Evolutionary conservation across 2,329 filamentous ascomycete species (phyloP).

Genomic region (Hyphodiscus sp.): DNA sequence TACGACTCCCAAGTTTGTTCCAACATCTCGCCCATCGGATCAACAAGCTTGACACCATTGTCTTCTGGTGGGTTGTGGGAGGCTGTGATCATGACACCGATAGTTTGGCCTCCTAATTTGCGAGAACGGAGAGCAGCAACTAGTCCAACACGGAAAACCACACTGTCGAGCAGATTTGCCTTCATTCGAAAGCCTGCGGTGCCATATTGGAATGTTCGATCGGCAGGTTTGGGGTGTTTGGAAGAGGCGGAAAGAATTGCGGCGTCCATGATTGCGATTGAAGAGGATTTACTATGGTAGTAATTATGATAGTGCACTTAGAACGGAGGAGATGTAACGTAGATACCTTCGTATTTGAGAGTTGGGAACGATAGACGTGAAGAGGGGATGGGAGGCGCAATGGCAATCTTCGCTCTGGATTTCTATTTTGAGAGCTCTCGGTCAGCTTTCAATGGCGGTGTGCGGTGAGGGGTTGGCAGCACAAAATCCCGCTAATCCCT

Average conservation of each 20-base stretch:
- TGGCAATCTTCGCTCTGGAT: neutral
- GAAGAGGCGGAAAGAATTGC: constrained; percentile 54
- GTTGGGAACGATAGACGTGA: neutral
- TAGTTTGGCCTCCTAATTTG: constrained; percentile 82
- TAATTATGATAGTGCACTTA: neutral
- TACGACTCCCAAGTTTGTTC: constrained; percentile 91
- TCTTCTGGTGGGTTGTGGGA: constrained; percentile 87
- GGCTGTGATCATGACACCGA: constrained; percentile 94
- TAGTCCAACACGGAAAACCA: constrained; percentile 87
- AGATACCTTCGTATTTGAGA: neutral
- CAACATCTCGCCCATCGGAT: constrained; percentile 97
- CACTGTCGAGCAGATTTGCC: constrained; percentile 77
- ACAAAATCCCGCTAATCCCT: neutral
- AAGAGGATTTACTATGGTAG: neutral
- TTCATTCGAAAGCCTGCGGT: constrained; percentile 65
- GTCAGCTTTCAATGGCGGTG: neutral
- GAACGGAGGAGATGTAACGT: constrained; percentile 1
- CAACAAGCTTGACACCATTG: constrained; percentile 93
- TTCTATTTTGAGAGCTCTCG: constrained; percentile 2
- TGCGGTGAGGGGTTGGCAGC: neutral
- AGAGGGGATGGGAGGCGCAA: neutral
- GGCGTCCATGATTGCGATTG: constrained; percentile 34
- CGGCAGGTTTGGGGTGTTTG: constrained; percentile 52
- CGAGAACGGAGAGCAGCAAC: constrained; percentile 83
- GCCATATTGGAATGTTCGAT: constrained; percentile 56